Percentiles rank a stretch among this genome's conserved stretches.
phyloP scores from a whole-genome alignment of 208 protist genomes.

The Trypanosoma melophagium region DNA sequence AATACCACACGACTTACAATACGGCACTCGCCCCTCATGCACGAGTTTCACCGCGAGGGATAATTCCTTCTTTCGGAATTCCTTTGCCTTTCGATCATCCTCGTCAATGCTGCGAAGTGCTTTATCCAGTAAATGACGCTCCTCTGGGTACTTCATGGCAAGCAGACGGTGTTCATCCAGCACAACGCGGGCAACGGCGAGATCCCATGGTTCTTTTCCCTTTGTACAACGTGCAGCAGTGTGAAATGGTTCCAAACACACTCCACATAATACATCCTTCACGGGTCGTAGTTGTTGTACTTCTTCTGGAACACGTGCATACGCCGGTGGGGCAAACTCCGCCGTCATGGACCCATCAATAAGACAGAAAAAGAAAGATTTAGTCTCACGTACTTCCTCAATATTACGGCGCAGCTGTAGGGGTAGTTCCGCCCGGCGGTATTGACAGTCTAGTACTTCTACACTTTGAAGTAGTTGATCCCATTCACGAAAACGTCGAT shows the following conservation, averaged over 20 bases:
- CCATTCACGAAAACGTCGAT: slow-evolving; percentile 71
- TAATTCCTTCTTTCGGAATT: slow-evolving; percentile 82
- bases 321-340: slow-evolving; percentile 59
- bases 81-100: slow-evolving; percentile 76
- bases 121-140: slow-evolving; percentile 43
- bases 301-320: slow-evolving; percentile 77
- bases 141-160: slow-evolving; percentile 43
- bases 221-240: slow-evolving; percentile 46
- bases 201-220: slow-evolving; percentile 68
- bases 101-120: slow-evolving; percentile 67
- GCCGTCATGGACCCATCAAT: slow-evolving; percentile 75
- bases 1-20: slow-evolving; percentile 61
- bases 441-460: slow-evolving; percentile 66
- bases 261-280: slow-evolving; percentile 74
- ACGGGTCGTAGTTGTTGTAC: slow-evolving; percentile 54
- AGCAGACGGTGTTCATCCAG: slow-evolving; percentile 67
- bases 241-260: slow-evolving; percentile 84
- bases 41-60: slow-evolving; percentile 70
- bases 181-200: slow-evolving; percentile 69
- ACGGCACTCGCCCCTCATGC: slow-evolving; percentile 53
- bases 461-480: slow-evolving; percentile 60
- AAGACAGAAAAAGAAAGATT: slow-evolving; percentile 84
- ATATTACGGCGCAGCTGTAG: slow-evolving; percentile 29
- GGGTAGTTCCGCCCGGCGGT: slow-evolving; percentile 58
- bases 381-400: slow-evolving; percentile 61